phyloP scores from a whole-genome alignment of 495 filamentous ascomycete genomes.

The Hypoxylon perforatum region DNA sequence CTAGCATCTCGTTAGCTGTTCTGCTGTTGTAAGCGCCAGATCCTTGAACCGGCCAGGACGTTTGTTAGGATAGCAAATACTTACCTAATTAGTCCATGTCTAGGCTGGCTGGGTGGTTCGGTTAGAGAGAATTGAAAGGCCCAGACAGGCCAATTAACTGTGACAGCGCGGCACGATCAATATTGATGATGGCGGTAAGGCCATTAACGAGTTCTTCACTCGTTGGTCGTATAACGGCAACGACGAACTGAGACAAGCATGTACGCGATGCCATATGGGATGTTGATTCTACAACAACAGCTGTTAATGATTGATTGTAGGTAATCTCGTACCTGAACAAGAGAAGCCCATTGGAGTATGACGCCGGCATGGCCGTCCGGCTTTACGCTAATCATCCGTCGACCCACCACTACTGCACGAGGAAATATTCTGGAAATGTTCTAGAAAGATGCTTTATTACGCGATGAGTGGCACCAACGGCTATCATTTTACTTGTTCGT shows the following conservation, averaged over 20 bases:
- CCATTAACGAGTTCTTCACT: slow-evolving; percentile 14
- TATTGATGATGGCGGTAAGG: slow-evolving; percentile 35
- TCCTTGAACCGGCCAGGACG: slow-evolving; percentile 27
- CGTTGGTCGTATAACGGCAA: background rate
- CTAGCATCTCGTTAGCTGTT: slow-evolving; percentile 28
- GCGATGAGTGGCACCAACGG: slow-evolving; percentile 19
- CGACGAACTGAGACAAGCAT: background rate
- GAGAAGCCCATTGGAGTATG: slow-evolving; percentile 30
- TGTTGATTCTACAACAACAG: slow-evolving; percentile 4
- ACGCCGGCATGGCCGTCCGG: slow-evolving; percentile 41
- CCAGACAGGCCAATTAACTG: slow-evolving; percentile 24
- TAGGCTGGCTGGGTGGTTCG: slow-evolving; percentile 18
- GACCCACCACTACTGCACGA: slow-evolving; percentile 13
- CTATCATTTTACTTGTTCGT: slow-evolving; percentile 18
- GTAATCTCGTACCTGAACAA: slow-evolving; percentile 4
- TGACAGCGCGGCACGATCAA: slow-evolving; percentile 15
- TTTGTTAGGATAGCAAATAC: slow-evolving; percentile 14
- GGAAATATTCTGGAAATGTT: slow-evolving; percentile 44
- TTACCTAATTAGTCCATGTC: slow-evolving; percentile 32
- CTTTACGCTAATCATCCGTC: slow-evolving; percentile 13
- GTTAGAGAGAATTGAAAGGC: background rate
- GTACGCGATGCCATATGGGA: background rate
- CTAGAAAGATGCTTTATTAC: slow-evolving; percentile 32
- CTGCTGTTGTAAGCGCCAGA: slow-evolving; percentile 24
- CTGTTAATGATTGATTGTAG: background rate